phyloP scores from a whole-genome alignment of 192 early-diverging fungal genomes.

The Chytriomyces confervae region DNA sequence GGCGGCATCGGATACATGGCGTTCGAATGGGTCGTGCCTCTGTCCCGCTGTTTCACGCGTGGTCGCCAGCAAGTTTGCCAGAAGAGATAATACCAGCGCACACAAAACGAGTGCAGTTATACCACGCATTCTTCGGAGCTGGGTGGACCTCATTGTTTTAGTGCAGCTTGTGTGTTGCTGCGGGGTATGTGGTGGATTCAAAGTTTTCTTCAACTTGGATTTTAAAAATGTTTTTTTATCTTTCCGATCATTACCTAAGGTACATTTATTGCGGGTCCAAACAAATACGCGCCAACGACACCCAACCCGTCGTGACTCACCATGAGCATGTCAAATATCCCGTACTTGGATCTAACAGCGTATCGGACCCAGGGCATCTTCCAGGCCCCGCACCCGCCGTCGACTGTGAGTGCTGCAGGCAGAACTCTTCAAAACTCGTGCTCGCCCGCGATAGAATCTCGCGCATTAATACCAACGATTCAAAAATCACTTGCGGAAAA shows the following conservation, averaged over 20 bases:
- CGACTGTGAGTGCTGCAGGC: neutral
- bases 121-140: too few species aligned
- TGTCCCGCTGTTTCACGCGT: neutral
- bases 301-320: neutral
- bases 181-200: neutral
- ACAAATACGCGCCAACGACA: neutral
- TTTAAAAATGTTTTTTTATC: neutral
- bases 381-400: constrained; percentile 13
- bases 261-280: neutral
- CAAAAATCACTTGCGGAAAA: neutral
- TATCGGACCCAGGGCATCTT: neutral
- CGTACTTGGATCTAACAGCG: neutral
- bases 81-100: neutral
- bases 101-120: neutral
- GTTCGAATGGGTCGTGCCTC: neutral
- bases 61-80: neutral
- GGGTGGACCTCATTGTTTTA: too few species aligned
- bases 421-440: neutral
- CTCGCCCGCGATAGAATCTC: neutral
- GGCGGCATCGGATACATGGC: neutral
- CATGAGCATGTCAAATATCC: neutral
- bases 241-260: neutral
- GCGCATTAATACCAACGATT: neutral
- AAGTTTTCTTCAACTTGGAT: neutral
- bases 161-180: neutral